Evolutionary conservation across 495 filamentous ascomycete genomes (phyloP).

Genomic region (Oidiodendron maius): DNA sequence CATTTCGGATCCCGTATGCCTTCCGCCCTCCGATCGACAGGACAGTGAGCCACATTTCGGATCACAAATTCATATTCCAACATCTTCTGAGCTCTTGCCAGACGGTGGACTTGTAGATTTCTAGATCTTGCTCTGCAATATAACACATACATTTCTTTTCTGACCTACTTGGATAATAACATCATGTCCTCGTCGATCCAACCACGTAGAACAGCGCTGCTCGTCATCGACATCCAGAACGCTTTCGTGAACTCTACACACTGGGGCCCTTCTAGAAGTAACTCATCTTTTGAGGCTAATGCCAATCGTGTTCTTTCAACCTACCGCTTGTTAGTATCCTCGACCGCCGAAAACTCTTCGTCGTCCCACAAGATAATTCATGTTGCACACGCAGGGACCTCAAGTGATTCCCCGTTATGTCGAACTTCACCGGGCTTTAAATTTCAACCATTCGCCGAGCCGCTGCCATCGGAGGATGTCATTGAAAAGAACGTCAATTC

Average conservation of each 20-base stretch:
- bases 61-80: too few relatives aligned
- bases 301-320: conserved; percentile 31
- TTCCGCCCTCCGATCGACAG: too few relatives aligned
- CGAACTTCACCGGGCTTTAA: conserved; percentile 25
- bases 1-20: too few relatives aligned
- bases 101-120: too few relatives aligned
- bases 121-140: too few relatives aligned
- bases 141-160: too few relatives aligned
- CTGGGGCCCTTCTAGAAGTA: conserved; percentile 37
- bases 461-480: conserved; percentile 33
- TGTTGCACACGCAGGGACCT: conserved; percentile 37
- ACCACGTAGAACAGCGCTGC: conserved; percentile 33
- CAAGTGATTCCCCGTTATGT: conserved; percentile 26
- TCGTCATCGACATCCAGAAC: conserved; percentile 54
- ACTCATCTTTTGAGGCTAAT: conserved; percentile 39
- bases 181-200: too few relatives aligned
- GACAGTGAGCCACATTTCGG: too few relatives aligned
- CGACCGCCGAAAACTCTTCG: conserved; percentile 1
- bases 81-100: too few relatives aligned
- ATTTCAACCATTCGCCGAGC: conserved; percentile 34
- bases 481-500: conserved; percentile 46
- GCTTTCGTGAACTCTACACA: conserved; percentile 33
- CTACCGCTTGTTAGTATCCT: conserved; percentile 27
- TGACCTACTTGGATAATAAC: too few relatives aligned
- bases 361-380: conserved; percentile 35